Percentiles rank a stretch among this genome's conserved stretches.
These are phyloP conservation scores for Phellopilus nigrolimitatus DNA, from an alignment of 1,284 basidiomycete species.

Conservation along the genomic window DNA sequence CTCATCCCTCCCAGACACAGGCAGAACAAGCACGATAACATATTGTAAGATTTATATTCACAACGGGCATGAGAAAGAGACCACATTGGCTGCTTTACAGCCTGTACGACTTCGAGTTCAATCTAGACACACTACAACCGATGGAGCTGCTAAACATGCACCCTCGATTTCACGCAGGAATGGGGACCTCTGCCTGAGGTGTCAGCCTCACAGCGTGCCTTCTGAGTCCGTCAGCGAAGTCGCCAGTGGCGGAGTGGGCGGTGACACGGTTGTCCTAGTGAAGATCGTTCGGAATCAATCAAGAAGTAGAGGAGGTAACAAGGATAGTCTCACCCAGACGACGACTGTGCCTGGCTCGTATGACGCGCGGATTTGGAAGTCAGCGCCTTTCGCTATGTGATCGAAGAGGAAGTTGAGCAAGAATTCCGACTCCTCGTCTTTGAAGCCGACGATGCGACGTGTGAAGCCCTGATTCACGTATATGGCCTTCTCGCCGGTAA, in stretches of 20 bases:
- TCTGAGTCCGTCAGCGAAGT: conserved; percentile 38
- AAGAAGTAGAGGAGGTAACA: neutral
- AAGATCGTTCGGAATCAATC: neutral
- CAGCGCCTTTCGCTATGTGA: conserved; percentile 45
- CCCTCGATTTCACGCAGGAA: conserved; percentile 31
- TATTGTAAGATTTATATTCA: too few relatives aligned
- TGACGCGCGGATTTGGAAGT: conserved; percentile 41
- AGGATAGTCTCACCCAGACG: conserved; percentile 45
- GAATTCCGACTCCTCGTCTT: conserved; percentile 61
- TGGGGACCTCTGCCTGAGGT: conserved; percentile 49
- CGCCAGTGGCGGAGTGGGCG: conserved; percentile 43
- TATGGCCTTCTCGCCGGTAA: conserved; percentile 62
- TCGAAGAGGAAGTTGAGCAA: conserved; percentile 57
- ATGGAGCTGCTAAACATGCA: too few relatives aligned
- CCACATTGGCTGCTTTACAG: too few relatives aligned
- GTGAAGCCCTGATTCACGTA: conserved; percentile 64
- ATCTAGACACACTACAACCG: too few relatives aligned
- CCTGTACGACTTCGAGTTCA: too few relatives aligned
- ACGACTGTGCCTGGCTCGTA: conserved; percentile 45
- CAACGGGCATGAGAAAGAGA: too few relatives aligned
- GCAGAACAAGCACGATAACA: too few relatives aligned
- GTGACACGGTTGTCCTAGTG: conserved; percentile 48
- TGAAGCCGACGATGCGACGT: conserved; percentile 61
- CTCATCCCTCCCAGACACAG: too few relatives aligned
- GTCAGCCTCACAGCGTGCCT: conserved; percentile 50